Evolutionary conservation across 1,139 yeast genomes (phyloP).

Genomic region (Geotrichum bryndzae): DNA sequence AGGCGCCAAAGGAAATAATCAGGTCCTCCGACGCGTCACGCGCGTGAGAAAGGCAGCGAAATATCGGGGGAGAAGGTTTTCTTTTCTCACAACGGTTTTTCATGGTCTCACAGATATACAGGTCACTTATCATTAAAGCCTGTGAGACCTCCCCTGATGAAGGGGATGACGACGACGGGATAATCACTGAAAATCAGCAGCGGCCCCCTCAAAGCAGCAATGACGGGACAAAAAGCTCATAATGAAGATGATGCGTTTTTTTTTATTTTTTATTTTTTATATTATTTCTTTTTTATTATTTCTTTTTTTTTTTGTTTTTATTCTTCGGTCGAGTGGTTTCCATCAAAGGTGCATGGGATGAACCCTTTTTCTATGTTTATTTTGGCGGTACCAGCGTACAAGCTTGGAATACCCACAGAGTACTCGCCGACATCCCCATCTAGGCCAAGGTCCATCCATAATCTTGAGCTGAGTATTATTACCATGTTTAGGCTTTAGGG

Average conservation of each 20-base stretch:
- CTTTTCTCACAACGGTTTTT: background rate
- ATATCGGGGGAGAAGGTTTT: background rate
- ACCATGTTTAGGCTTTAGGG: background rate
- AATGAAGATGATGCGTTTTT: background rate
- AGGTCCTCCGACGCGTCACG: background rate
- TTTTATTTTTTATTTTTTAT: background rate
- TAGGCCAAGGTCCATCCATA: background rate
- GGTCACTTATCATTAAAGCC: background rate
- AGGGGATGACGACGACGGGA: background rate
- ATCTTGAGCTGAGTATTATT: background rate
- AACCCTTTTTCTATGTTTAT: constrained; percentile 1
- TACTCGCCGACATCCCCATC: constrained; percentile 2
- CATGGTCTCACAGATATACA: background rate
- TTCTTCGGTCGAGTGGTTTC: constrained; percentile 8
- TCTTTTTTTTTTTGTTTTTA: background rate
- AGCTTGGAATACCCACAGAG: background rate
- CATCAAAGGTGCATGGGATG: constrained; percentile 1
- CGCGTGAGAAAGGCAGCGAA: background rate
- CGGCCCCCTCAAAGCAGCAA: background rate
- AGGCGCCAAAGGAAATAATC: background rate
- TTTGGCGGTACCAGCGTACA: background rate
- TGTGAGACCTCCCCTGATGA: background rate
- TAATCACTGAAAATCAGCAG: background rate
- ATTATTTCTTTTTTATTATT: background rate
- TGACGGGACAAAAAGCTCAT: background rate